Base-by-base conservation (phyloP, 148 eudicot genomes). In the Rhododendron simsii region DNA sequence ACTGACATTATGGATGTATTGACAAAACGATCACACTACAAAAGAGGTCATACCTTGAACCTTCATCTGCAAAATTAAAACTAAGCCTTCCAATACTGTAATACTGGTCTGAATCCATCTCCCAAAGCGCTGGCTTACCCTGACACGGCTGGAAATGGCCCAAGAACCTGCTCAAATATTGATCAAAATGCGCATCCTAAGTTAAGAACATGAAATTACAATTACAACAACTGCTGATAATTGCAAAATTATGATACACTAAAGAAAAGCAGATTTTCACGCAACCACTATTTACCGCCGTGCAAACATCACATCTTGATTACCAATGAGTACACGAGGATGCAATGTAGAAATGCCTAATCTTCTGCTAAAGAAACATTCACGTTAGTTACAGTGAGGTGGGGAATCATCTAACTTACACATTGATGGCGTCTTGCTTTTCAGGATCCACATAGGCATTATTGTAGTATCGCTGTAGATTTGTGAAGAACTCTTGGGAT, bases 91-190 rank as follows among this genome's bases (percentile, higher is more conserved):
- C 95, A 85, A 92, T 89, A 86, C 89, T 90, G 89, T 90, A 91
- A 91, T 93, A 96, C 83, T 95, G 96, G 87, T 93, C 96, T 83
- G 98, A 93, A 87, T 93, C 93, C 78, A 95, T 93, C 81, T 97
- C 99, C 99, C 99, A 97, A 53, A 95, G 91, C 63, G 98, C 92
- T 26, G 99, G 96, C 86, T 91, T 94, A 84, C 93, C 96, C 45
- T 82, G 88, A 79, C 93, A 95, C 21, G 99, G 98, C 91, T 90
- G 98, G 86, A 95, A 94, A 89, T 97, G 92, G 37, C 99, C 99
- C 86, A 97, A 88, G 88, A 97, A 97, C 91, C 99, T 97, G 92
- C 81, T 63, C 87, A 89, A 78, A 77, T 26, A 50, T 83, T 20
- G 51, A 85, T 63, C 77, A 13, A 14, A 83, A 67, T n/a, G 14